Evolutionary conservation across 345 rosid genomes (phyloP), one percentile per base, ranked within the genome.

Genomic region (Corchorus capsularis): DNA sequence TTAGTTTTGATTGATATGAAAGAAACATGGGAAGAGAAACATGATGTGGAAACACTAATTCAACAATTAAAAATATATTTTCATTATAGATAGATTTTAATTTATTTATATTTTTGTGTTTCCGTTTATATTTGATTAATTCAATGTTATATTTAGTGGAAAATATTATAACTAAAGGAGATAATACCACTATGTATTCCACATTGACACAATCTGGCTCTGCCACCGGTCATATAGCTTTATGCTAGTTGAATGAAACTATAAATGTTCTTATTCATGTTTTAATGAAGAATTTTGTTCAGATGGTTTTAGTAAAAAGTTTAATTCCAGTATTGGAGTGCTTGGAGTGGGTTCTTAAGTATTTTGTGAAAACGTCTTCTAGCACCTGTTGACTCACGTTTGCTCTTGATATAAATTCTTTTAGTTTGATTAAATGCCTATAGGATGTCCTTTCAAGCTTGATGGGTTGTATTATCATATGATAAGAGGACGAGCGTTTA

Each of bases 161-260:
- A 39, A 39, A 39, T 39, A 3, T 39, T 39, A 39, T 6, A 6
- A 39, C 1, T 39, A 39, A 39, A 39, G 43, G 6, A 39, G 43
- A 39, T 39, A 39, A 39, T 39, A 6, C 6, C 5, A 39, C 6
- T 39, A 39, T 39, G 43, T 39, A 39, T 4, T 4, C 43, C 43
- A 3, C 43, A 39, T 39, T 39, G 43, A 39, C 43, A 39, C 43
- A 39, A 39, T 4, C 43, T 39, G 43, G 43, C 43, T 39, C 43
- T 3, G 6, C 43, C 43, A 39, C 43, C 2, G 15, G 46, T 56
- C 32, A 53, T 69, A 15, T 52, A 61, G 34, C 32, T 69, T 69
- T 16, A 69, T 34, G 73, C 47, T 53, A 52, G 61, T 52, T 45
- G 71, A 66, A 66, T 46, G 37, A 46, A 20, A 17, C n/a, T 45